These are phyloP conservation scores for Kwoniella sp. DNA, from an alignment of 768 basidiomycete species.

Conservation along the genomic window DNA sequence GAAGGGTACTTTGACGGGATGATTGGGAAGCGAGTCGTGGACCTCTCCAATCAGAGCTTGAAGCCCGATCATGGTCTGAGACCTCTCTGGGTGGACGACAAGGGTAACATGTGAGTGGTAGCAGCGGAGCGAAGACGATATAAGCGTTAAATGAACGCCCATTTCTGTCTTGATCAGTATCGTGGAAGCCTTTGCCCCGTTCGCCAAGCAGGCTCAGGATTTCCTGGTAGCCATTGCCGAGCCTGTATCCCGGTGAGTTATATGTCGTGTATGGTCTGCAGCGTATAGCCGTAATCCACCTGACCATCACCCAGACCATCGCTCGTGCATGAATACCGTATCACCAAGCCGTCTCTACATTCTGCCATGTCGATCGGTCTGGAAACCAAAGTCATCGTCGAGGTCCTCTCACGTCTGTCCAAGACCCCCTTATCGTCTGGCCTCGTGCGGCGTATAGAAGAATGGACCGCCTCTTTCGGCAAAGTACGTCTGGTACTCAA, in stretches of 20 bases:
- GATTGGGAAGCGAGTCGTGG: constrained; percentile 30
- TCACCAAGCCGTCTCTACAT: constrained; percentile 95
- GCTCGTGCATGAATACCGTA: constrained; percentile 98
- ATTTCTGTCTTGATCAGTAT: constrained; percentile 68
- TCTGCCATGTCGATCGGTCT: constrained; percentile 97
- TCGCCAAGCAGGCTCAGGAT: constrained; percentile 96
- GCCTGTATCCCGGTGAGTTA: constrained; percentile 89
- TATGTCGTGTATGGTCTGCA: no score
- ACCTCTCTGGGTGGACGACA: constrained; percentile 77
- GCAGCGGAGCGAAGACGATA: constrained; percentile 49
- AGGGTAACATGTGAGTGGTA: constrained; percentile 46
- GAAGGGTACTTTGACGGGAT: constrained; percentile 25
- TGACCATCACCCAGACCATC: constrained; percentile 73
- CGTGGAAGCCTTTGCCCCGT: constrained; percentile 93
- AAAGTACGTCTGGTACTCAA: constrained; percentile 98
- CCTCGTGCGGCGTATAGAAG: constrained; percentile 80
- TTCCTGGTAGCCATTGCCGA: constrained; percentile 97
- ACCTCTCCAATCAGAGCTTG: constrained; percentile 61
- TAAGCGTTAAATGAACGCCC: no score
- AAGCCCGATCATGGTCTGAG: constrained; percentile 87
- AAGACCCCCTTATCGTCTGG: constrained; percentile 89
- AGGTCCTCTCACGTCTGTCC: constrained; percentile 59
- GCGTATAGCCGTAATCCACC: no score
- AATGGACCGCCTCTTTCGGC: constrained; percentile 91
- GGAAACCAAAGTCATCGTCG: constrained; percentile 96